A percentile compares a stretch with the other conserved stretches of the same genome.
Evolutionary conservation across 1,139 yeast species (phyloP).

Genomic region (Protomyces inouyei): DNA sequence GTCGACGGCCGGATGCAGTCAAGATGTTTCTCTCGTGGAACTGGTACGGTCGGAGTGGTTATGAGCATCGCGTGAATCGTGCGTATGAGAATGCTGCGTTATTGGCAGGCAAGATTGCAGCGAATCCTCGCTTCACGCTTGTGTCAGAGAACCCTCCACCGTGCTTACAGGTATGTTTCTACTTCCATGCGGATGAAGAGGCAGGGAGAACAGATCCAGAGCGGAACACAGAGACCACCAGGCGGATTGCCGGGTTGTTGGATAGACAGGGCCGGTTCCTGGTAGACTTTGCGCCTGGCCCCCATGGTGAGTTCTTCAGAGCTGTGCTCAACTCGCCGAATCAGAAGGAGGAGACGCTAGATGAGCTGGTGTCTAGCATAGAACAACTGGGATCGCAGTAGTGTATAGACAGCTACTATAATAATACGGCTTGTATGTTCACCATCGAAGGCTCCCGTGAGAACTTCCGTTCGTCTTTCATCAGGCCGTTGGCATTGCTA

Average conservation of each 20-base stretch:
- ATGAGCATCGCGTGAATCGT: slow-evolving; percentile 59
- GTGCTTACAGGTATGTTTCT: slow-evolving; percentile 80
- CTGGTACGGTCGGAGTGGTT: slow-evolving; percentile 63
- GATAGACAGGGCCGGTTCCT: slow-evolving; percentile 62
- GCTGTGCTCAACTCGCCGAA: slow-evolving; percentile 78
- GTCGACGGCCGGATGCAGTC: slow-evolving; percentile 76
- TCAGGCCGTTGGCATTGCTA: background rate
- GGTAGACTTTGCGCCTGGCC: slow-evolving; percentile 77
- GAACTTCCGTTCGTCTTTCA: background rate
- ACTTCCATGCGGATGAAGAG: slow-evolving; percentile 50
- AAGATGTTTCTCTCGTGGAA: slow-evolving; percentile 78
- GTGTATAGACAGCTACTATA: too few relatives aligned
- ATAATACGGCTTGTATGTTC: slow-evolving; percentile 47
- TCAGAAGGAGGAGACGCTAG: slow-evolving; percentile 43
- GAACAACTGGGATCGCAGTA: slow-evolving; percentile 32
- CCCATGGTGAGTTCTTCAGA: slow-evolving; percentile 74
- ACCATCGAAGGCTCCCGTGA: slow-evolving; percentile 44
- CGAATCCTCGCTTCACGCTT: slow-evolving; percentile 46
- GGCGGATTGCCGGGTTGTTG: slow-evolving; percentile 58
- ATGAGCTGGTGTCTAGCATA: slow-evolving; percentile 43
- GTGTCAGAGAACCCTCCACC: slow-evolving; percentile 62
- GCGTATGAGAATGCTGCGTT: slow-evolving; percentile 62
- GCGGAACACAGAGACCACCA: slow-evolving; percentile 52
- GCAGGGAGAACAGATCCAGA: slow-evolving; percentile 32
- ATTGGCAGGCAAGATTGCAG: slow-evolving; percentile 48